Evolutionary conservation across 177 flowering plant genomes (phyloP).

Genomic region (Telopea speciosissima): DNA sequence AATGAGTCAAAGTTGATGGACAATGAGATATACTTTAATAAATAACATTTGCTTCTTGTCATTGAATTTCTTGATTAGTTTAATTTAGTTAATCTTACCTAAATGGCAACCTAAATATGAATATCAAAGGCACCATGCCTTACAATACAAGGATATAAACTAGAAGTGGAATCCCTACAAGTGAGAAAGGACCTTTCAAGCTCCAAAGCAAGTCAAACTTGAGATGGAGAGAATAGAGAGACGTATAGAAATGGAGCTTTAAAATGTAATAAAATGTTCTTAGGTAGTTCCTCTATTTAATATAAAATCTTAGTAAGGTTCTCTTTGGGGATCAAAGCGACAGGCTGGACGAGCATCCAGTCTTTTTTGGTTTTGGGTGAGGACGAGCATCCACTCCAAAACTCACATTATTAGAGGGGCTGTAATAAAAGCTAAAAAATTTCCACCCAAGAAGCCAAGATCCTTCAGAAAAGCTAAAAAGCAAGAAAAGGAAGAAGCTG

Average conservation of each 20-base stretch:
- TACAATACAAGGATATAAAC: no score
- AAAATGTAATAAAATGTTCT: background rate
- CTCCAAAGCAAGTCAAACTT: background rate
- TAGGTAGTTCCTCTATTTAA: background rate
- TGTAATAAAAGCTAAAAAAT: slow-evolving; percentile 7
- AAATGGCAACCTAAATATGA: no score
- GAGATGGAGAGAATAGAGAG: background rate
- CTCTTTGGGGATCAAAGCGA: slow-evolving; percentile 12
- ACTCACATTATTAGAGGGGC: slow-evolving; percentile 4
- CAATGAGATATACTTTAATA: no score
- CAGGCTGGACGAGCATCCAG: slow-evolving; percentile 13
- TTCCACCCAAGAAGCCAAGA: background rate
- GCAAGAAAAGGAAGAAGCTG: background rate
- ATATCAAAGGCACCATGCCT: no score
- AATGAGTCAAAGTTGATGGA: no score
- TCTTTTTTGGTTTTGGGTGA: no score
- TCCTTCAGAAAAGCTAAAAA: slow-evolving; percentile 7
- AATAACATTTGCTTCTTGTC: no score
- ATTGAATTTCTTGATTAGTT: no score
- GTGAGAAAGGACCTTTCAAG: background rate
- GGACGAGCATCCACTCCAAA: slow-evolving; percentile 5
- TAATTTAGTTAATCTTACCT: no score
- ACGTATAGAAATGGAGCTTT: no score
- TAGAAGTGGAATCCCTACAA: no score
- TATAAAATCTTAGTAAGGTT: no score